A percentile compares a stretch with the other conserved stretches of the same genome.
Conservation (phyloP, 2,329 filamentous ascomycete genomes). For the Tolypocladium paradoxum region DNA sequence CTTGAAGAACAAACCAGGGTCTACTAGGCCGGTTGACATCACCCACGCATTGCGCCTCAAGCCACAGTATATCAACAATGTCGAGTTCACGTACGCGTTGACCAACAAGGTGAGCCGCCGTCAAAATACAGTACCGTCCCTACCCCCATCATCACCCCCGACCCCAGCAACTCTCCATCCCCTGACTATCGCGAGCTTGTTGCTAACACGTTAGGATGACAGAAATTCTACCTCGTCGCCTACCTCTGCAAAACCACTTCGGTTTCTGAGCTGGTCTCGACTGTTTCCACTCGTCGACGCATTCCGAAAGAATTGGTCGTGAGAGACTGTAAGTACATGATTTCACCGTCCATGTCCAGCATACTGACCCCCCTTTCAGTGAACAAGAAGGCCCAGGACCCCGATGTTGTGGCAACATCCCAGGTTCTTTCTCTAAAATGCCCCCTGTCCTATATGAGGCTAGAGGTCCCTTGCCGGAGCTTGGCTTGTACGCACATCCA, state of each 20-base stretch:
- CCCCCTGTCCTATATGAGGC: conserved; percentile 75
- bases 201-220: conserved; percentile 9
- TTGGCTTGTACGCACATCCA: conserved; percentile 77
- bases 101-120: conserved; percentile 64
- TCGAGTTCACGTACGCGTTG: conserved; percentile 85
- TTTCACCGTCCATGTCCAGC: background rate
- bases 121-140: background rate
- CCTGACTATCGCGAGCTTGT: background rate
- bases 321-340: conserved; percentile 57
- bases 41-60: conserved; percentile 64
- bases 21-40: conserved; percentile 86
- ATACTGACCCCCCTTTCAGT: conserved; percentile 37
- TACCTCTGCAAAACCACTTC: conserved; percentile 66
- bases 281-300: conserved; percentile 54
- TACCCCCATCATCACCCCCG: background rate
- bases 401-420: conserved; percentile 82
- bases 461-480: conserved; percentile 70
- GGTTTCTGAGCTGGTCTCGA: conserved; percentile 58
- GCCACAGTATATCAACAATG: conserved; percentile 60
- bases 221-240: conserved; percentile 65
- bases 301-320: conserved; percentile 76
- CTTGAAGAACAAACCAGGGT: conserved; percentile 90
- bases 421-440: conserved; percentile 86
- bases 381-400: conserved; percentile 68
- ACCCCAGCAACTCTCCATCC: background rate